A percentile compares a stretch with the other conserved stretches of the same genome.
phyloP scores from a whole-genome alignment of 306 rosid species.

The Lupinus albus region DNA sequence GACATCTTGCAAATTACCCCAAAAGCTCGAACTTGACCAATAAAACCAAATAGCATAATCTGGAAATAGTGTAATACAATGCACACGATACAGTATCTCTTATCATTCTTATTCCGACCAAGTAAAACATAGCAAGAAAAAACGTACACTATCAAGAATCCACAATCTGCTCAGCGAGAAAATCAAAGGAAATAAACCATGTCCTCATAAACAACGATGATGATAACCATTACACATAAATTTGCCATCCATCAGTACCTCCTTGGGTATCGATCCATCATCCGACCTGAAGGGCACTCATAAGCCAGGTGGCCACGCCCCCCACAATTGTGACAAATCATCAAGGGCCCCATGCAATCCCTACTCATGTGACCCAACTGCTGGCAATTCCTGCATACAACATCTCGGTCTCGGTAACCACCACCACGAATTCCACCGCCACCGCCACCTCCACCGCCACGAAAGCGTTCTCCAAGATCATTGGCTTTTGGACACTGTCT shows the following conservation, averaged over 20 bases:
- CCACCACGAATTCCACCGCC: slow-evolving; percentile 10
- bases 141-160: too few species aligned
- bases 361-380: slow-evolving; percentile 94
- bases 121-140: too few species aligned
- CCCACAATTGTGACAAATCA: slow-evolving; percentile 96
- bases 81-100: too few species aligned
- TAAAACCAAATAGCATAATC: too few species aligned
- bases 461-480: slow-evolving; percentile 58
- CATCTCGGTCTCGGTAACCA: slow-evolving; percentile 60
- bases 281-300: slow-evolving; percentile 95
- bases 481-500: slow-evolving; percentile 84
- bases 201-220: not conserved
- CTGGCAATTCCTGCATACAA: slow-evolving; percentile 90
- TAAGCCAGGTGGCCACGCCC: slow-evolving; percentile 96
- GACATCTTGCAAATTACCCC: too few species aligned
- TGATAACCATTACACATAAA: slow-evolving; percentile 14
- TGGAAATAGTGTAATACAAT: too few species aligned
- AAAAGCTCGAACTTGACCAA: too few species aligned
- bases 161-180: slow-evolving; percentile 22
- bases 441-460: slow-evolving; percentile 40
- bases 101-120: too few species aligned
- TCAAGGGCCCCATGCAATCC: slow-evolving; percentile 94
- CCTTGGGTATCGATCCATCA: slow-evolving; percentile 88
- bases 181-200: not conserved
- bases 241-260: slow-evolving; percentile 65